A percentile compares a stretch with the other conserved stretches of the same genome.
Conservation (phyloP, 257 asterid species). For the Ilex aquifolium region DNA sequence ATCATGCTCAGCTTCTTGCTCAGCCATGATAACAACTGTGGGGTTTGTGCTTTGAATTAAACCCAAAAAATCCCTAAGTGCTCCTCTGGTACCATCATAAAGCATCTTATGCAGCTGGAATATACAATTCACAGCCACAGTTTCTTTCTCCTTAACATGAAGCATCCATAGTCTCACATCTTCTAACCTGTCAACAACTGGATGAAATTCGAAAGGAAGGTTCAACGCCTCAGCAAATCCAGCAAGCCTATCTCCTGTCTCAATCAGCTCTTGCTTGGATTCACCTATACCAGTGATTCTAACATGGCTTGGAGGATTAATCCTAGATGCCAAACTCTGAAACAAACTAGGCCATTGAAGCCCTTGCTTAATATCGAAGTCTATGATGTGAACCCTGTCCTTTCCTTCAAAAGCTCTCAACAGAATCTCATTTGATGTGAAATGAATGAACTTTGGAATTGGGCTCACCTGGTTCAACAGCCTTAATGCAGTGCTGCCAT, state of each 20-base stretch:
- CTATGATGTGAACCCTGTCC: constrained; percentile 80
- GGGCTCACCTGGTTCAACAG: constrained; percentile 75
- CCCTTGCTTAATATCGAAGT: constrained; percentile 88
- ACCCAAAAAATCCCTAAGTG: constrained; percentile 56
- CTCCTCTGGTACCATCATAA: constrained; percentile 51
- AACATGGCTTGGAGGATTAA: constrained; percentile 68
- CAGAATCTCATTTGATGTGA: constrained; percentile 84
- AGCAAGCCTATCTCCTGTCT: constrained; percentile 67
- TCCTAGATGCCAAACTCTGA: constrained; percentile 77
- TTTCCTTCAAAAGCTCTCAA: constrained; percentile 75
- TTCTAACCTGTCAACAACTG: constrained; percentile 84
- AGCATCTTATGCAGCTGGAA: constrained; percentile 79
- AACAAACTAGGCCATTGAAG: constrained; percentile 91
- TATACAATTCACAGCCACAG: constrained; percentile 71
- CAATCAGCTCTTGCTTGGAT: constrained; percentile 79
- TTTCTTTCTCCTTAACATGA: constrained; percentile 82
- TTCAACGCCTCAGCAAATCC: constrained; percentile 68
- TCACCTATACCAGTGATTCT: constrained; percentile 90
- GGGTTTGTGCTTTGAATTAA: constrained; percentile 80
- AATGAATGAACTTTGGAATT: constrained; percentile 70
- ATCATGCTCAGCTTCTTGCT: constrained; percentile 78
- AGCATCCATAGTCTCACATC: constrained; percentile 99
- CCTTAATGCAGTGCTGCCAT: constrained; percentile 43
- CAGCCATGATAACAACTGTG: constrained; percentile 51
- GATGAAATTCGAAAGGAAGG: constrained; percentile 78